A percentile compares a stretch with the other conserved stretches of the same genome.
Evolutionary conservation across 225 moss, liverwort and hornwort species (phyloP).

Genomic region (Takakia lepidozioides): DNA sequence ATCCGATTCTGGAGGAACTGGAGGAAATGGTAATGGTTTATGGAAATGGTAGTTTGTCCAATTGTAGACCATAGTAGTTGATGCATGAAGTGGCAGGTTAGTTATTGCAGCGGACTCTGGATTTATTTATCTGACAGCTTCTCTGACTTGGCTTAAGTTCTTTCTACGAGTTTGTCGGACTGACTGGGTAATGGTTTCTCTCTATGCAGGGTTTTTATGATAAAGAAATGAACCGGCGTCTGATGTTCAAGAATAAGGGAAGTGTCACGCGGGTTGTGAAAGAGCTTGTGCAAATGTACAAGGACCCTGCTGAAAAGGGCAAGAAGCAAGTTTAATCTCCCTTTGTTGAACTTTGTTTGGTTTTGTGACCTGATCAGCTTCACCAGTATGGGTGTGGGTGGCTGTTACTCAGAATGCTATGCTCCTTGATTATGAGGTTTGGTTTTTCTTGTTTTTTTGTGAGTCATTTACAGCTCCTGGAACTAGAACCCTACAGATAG

Average conservation of each 20-base stretch:
- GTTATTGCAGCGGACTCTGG: too few species aligned
- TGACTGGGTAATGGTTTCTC: neutral
- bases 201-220: slow-evolving; percentile 65
- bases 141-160: too few species aligned
- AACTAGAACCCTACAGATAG: too few species aligned
- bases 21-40: slow-evolving; percentile 75
- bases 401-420: too few species aligned
- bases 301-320: slow-evolving; percentile 32
- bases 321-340: slow-evolving; percentile 39
- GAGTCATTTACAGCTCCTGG: too few species aligned
- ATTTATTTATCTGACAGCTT: too few species aligned
- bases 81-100: slow-evolving; percentile 8
- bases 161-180: too few species aligned
- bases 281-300: slow-evolving; percentile 85
- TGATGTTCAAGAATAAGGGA: slow-evolving; percentile 99
- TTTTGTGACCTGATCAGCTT: too few species aligned
- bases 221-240: slow-evolving; percentile 76
- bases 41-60: neutral
- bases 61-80: neutral
- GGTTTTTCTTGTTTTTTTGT: too few species aligned
- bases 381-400: neutral
- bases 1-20: slow-evolving; percentile 82
- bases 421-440: too few species aligned
- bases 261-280: slow-evolving; percentile 96
- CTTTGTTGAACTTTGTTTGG: too few species aligned